Evolutionary conservation across 108 stramenopile genomes (phyloP).

Genomic region (Aurantiochytrium sp.): DNA sequence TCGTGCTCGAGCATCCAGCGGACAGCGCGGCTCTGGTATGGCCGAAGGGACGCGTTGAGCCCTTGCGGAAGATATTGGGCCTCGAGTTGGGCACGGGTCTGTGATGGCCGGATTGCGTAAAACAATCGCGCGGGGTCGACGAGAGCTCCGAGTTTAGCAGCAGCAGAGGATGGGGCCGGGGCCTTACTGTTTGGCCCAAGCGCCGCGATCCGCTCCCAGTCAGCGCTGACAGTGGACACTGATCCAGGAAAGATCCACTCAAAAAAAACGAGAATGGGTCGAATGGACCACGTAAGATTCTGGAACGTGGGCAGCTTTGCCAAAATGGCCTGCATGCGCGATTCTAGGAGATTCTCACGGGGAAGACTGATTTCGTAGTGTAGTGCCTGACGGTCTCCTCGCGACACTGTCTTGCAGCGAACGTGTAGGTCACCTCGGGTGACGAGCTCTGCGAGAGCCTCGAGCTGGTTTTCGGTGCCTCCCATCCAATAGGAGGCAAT

Average conservation of each 20-base stretch:
- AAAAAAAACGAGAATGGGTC: not conserved
- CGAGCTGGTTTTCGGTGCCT: not conserved
- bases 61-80: not conserved
- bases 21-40: not conserved
- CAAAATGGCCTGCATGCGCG: not conserved
- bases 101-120: not conserved
- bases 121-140: not conserved
- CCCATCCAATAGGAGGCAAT: not conserved
- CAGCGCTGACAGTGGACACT: not conserved
- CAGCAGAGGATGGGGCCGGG: not conserved
- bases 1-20: conserved; percentile 14
- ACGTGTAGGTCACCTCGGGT: not conserved
- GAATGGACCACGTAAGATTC: not conserved
- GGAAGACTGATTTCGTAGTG: not conserved
- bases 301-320: not conserved
- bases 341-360: not conserved
- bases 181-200: not conserved
- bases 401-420: not conserved
- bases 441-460: not conserved
- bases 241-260: conserved; percentile 9
- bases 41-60: not conserved
- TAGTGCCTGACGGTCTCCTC: not conserved
- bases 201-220: too few species aligned
- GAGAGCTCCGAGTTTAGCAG: not conserved
- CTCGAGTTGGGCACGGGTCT: not conserved